Conservation (phyloP, 768 basidiomycete species). For the Russula vinacea region DNA sequence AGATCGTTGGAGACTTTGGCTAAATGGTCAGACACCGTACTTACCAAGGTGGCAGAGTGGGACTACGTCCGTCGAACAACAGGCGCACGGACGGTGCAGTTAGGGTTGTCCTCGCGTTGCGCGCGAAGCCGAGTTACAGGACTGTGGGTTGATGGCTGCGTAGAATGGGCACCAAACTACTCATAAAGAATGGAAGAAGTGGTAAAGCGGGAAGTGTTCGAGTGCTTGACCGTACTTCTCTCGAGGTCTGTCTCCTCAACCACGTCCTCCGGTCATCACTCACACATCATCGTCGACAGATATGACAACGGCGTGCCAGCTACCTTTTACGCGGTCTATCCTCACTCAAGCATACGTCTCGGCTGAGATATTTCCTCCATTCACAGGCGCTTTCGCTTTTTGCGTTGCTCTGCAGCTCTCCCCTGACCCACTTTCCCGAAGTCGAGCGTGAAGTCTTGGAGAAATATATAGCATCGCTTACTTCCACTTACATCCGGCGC, state of each 20-base stretch:
- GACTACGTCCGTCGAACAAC: constrained; percentile 68
- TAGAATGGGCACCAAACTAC: constrained; percentile 69
- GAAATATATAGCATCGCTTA: constrained; percentile 66
- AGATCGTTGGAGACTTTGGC: constrained; percentile 84
- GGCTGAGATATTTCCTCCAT: constrained; percentile 73
- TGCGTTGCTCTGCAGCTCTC: constrained; percentile 66
- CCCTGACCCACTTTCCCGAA: constrained; percentile 67
- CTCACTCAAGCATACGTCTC: constrained; percentile 72
- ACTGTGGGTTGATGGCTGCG: constrained; percentile 76
- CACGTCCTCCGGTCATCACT: constrained; percentile 38
- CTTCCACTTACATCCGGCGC: constrained; percentile 76
- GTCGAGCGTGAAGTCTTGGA: constrained; percentile 67
- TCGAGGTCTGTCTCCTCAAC: constrained; percentile 48
- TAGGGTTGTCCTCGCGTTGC: constrained; percentile 81
- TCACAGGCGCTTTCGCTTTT: constrained; percentile 66
- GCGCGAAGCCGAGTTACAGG: constrained; percentile 65
- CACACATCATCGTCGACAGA: constrained; percentile 42
- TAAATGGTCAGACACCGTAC: constrained; percentile 71
- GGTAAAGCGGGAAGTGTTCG: constrained; percentile 81
- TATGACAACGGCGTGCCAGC: constrained; percentile 50
- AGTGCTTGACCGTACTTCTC: constrained; percentile 68
- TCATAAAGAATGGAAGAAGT: constrained; percentile 73
- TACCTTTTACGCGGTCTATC: constrained; percentile 59
- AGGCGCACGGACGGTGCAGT: constrained; percentile 73
- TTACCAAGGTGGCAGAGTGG: constrained; percentile 68